Percentiles rank a stretch among this genome's conserved stretches.
Conservation (phyloP, 2,329 filamentous ascomycete genomes). For the Ceratocystiopsis minuta region DNA sequence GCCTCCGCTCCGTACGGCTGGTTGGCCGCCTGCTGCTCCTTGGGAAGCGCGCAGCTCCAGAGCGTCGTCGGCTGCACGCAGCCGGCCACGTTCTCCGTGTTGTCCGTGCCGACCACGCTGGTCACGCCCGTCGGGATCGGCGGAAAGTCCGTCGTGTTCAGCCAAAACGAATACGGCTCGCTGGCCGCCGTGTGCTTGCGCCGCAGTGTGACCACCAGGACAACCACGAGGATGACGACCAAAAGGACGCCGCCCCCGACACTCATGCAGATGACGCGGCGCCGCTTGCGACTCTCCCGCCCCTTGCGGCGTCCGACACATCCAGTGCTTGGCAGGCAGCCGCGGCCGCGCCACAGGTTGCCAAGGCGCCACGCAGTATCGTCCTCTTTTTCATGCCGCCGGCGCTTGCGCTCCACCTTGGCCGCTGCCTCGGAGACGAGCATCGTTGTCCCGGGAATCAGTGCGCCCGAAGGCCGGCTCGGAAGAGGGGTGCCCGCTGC, state of each 20-base stretch:
- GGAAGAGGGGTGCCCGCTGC: slow-evolving; percentile 19
- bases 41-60: slow-evolving; percentile 77
- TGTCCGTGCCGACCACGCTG: slow-evolving; percentile 58
- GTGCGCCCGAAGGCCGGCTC: slow-evolving; percentile 25
- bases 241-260: slow-evolving; percentile 32
- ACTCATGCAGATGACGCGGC: slow-evolving; percentile 36
- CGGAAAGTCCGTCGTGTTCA: slow-evolving; percentile 74
- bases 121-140: slow-evolving; percentile 71
- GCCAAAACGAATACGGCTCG: slow-evolving; percentile 38
- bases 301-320: slow-evolving; percentile 48
- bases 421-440: slow-evolving; percentile 19
- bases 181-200: slow-evolving; percentile 16
- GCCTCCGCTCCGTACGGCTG: slow-evolving; percentile 46
- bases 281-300: slow-evolving; percentile 43
- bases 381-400: slow-evolving; percentile 49
- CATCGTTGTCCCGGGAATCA: slow-evolving; percentile 18
- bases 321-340: slow-evolving; percentile 42
- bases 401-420: slow-evolving; percentile 31
- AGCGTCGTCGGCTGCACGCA: slow-evolving; percentile 57
- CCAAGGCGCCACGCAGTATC: slow-evolving; percentile 36
- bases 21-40: slow-evolving; percentile 50
- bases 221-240: slow-evolving; percentile 37
- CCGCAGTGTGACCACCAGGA: slow-evolving; percentile 39
- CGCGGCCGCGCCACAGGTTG: slow-evolving; percentile 46
- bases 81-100: slow-evolving; percentile 40